These are phyloP conservation scores for Chondrus crispus DNA, from an alignment of 23 red algal genomes.

Conservation along the genomic window DNA sequence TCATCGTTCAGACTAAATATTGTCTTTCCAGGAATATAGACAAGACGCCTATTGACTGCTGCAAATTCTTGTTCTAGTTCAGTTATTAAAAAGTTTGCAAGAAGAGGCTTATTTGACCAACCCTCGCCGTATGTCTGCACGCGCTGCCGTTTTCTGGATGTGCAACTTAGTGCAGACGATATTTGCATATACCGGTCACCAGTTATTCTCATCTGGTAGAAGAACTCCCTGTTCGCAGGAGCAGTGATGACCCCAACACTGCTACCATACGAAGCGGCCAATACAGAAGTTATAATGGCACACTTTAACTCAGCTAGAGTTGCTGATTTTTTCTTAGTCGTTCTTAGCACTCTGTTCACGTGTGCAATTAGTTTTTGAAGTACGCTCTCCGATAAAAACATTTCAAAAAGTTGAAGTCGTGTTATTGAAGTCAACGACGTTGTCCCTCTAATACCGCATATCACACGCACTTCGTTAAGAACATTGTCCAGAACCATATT, in stretches of 20 bases:
- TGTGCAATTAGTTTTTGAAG: not conserved
- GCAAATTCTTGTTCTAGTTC: slow-evolving; percentile 18
- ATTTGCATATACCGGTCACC: not conserved
- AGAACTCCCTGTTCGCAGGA: not conserved
- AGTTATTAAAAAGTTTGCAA: not conserved
- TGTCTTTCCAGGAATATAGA: not conserved
- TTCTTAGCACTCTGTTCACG: not conserved
- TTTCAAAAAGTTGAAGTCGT: not conserved
- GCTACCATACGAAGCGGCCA: not conserved
- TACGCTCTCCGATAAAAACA: not conserved
- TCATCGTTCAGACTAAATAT: slow-evolving; percentile 17
- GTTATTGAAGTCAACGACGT: too few species aligned
- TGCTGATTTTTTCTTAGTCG: not conserved
- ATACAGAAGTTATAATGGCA: not conserved
- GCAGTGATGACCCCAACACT: not conserved
- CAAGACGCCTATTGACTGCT: not conserved
- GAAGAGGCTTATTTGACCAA: not conserved
- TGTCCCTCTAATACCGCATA: too few species aligned
- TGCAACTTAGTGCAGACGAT: not conserved
- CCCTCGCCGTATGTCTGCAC: not conserved
- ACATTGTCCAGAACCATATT: not conserved
- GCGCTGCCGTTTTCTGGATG: not conserved
- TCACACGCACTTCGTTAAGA: not conserved
- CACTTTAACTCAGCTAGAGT: not conserved
- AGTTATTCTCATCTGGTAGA: not conserved